These are phyloP conservation scores for Asterochloris sp. DNA, from an alignment of 139 green algal species.

Conservation along the genomic window DNA sequence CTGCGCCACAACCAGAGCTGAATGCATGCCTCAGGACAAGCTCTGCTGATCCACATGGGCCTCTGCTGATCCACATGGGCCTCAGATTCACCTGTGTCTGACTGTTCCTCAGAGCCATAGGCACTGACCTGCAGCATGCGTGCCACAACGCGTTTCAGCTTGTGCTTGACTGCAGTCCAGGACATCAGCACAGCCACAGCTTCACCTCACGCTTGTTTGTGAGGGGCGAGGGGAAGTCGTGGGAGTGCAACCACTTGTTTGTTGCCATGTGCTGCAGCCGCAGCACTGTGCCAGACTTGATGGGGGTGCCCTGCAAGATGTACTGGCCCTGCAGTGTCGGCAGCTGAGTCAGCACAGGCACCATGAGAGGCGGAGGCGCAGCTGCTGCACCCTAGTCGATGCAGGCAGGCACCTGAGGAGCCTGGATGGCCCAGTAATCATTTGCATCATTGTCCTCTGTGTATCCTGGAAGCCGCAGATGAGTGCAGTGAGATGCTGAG, in stretches of 20 bases:
- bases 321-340: constrained; percentile 40
- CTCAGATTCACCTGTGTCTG: constrained; percentile 39
- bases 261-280: constrained; percentile 79
- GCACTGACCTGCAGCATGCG: constrained; percentile 67
- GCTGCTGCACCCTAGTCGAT: too few species aligned
- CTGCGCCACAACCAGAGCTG: constrained; percentile 1
- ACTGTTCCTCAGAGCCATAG: constrained; percentile 58
- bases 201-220: constrained; percentile 81
- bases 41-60: too few species aligned
- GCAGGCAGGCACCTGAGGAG: neutral
- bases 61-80: too few species aligned
- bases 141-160: neutral
- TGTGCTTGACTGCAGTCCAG: neutral
- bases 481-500: neutral
- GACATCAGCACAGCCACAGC: neutral
- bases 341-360: neutral
- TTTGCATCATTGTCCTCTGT: constrained; percentile 5
- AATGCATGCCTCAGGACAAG: too few species aligned
- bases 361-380: too few species aligned
- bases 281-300: constrained; percentile 57
- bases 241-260: constrained; percentile 90
- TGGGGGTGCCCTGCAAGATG: constrained; percentile 55
- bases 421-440: constrained; percentile 1
- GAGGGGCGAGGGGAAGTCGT: constrained; percentile 82
- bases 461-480: neutral